Base-by-base conservation (phyloP, 257 asterid genomes). In the Primulina eburnea region DNA sequence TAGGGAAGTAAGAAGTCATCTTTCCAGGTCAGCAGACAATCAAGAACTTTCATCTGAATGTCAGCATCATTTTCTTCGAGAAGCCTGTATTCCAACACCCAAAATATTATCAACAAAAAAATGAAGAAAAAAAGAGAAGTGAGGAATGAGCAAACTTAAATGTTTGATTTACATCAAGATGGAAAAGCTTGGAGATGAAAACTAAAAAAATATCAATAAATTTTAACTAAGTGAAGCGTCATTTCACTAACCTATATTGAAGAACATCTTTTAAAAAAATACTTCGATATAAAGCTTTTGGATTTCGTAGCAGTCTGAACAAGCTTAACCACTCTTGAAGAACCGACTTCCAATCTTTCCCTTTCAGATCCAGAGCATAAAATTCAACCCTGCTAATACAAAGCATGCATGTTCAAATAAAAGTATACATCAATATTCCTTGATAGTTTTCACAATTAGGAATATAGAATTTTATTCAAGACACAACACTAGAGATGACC, bases 1-100 rank as follows among this genome's bases (percentile, higher is more conserved):
- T 93, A 90, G 7, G 96, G 96, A 67, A 88, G 75, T 79, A 93
- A 73, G 70, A 79, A 90, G 35, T 84, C 96, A 52, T 90, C 99
- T 73, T 78, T 91, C 97, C 97, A 90, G 81, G 88, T 86, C 79
- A 87, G 71, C 84, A 93, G 83, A 85, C 99, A 89, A 65, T 90
- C 97, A 76, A 93, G 88, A 81, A 85, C 97, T 77, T 82, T 85
- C 76, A 72, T 77, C 88, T 93, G 99, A 77, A 90, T 33, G 66
- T 89, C 96, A 74, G 90, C 84, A 85, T 93, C 99, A 77, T 85
- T 85, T 75, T 89, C 92, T 73, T 87, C 91, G 35, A 90, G 90
- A 78, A 93, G 91, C 87, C 99, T 90, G 85, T 69, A 73, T 34
- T 37, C 65, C 67, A 58, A 68, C 78, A 60, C 24, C 77, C 75